These are phyloP conservation scores for Microdochium paspali DNA, from an alignment of 2,329 filamentous ascomycete species.

Conservation along the genomic window DNA sequence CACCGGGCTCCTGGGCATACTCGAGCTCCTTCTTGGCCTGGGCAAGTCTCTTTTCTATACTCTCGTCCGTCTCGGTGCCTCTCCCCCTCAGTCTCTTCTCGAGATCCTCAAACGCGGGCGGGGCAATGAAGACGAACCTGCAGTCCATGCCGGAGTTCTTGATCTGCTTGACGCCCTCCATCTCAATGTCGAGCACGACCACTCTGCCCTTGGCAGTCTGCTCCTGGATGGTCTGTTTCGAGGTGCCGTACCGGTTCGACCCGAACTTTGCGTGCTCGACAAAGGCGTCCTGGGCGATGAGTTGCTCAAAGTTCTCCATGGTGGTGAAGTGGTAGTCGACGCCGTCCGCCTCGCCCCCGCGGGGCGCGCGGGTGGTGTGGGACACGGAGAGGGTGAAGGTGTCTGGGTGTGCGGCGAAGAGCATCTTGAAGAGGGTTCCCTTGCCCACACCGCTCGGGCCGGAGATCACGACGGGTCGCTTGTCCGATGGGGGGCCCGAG, in stretches of 20 bases:
- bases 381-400: constrained; percentile 48
- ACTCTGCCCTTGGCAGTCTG: constrained; percentile 61
- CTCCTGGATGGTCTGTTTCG: constrained; percentile 67
- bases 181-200: constrained; percentile 90
- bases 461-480: constrained; percentile 65
- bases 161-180: constrained; percentile 96
- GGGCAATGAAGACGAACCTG: constrained; percentile 76
- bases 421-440: constrained; percentile 65
- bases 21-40: constrained; percentile 70
- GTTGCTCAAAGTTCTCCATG: constrained; percentile 54
- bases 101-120: constrained; percentile 64
- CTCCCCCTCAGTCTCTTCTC: constrained; percentile 66
- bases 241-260: constrained; percentile 80
- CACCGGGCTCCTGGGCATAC: constrained; percentile 57
- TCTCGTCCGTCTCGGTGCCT: constrained; percentile 70
- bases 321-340: constrained; percentile 74
- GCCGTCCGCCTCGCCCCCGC: constrained; percentile 65
- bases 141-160: constrained; percentile 65
- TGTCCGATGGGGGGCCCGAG: constrained; percentile 29
- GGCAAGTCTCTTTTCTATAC: constrained; percentile 55
- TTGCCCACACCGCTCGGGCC: constrained; percentile 76
- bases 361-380: constrained; percentile 74
- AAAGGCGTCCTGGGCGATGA: constrained; percentile 64
- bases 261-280: constrained; percentile 81
- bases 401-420: constrained; percentile 49